phyloP scores from a whole-genome alignment of 345 rosid species.

The Pistacia integerrima region DNA sequence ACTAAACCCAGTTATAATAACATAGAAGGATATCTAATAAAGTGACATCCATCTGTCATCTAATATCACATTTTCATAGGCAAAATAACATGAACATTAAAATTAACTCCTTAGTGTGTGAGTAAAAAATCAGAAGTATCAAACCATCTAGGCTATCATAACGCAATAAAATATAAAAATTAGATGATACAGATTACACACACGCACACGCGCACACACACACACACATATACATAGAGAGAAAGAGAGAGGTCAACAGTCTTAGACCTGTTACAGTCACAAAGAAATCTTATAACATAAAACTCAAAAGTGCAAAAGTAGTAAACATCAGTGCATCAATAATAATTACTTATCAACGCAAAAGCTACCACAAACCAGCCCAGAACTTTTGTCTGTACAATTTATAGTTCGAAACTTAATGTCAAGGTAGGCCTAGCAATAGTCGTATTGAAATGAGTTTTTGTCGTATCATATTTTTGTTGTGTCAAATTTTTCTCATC shows the following conservation, averaged over 20 bases:
- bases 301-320: background rate
- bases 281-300: background rate
- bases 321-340: background rate
- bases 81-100: background rate
- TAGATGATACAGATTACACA: background rate
- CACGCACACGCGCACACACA: no score
- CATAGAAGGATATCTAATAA: no score
- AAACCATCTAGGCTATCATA: background rate
- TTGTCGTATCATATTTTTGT: no score
- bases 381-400: background rate
- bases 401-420: background rate
- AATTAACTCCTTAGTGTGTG: background rate
- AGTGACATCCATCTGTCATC: background rate
- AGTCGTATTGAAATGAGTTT: no score
- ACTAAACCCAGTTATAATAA: no score
- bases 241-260: background rate
- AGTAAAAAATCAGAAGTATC: background rate
- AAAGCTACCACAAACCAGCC: background rate
- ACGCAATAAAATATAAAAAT: background rate
- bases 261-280: background rate
- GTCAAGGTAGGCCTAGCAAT: no score
- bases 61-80: background rate
- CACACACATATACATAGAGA: background rate
- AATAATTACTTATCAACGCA: background rate
- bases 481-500: no score